Conservation (phyloP, 2,329 filamentous ascomycete species). For the Scytalidium sp. region DNA sequence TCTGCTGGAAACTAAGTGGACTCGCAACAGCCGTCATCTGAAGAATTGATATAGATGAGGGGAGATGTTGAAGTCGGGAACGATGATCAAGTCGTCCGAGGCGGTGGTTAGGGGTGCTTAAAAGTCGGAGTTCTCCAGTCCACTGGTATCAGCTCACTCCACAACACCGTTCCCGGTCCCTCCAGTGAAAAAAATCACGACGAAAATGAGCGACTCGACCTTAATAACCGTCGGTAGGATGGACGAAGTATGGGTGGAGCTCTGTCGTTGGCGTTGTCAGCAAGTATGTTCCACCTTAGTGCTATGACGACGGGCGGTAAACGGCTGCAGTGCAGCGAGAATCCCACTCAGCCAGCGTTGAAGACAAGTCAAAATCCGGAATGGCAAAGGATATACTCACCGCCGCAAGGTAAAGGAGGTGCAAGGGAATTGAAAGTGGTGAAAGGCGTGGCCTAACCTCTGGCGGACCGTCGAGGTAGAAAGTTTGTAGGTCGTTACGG, state of each 20-base stretch:
- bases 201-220: background rate
- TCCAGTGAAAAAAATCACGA: background rate
- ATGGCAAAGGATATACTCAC: background rate
- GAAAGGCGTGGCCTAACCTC: constrained; percentile 7
- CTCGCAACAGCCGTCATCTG: constrained; percentile 67
- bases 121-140: background rate
- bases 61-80: constrained; percentile 3
- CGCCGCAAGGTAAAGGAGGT: background rate
- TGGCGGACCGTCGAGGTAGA: constrained; percentile 14
- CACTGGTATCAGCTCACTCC: background rate
- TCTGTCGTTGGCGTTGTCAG: constrained; percentile 9
- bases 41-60: constrained; percentile 6
- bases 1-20: constrained; percentile 60
- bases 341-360: background rate
- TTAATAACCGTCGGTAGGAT: background rate
- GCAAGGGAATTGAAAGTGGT: constrained; percentile 15
- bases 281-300: constrained; percentile 7
- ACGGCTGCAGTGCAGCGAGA: background rate
- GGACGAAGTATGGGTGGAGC: background rate
- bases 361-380: background rate
- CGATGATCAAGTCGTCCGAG: background rate
- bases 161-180: background rate
- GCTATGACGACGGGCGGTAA: constrained; percentile 11
- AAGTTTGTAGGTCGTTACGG: constrained; percentile 21
- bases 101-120: background rate